Evolutionary conservation across 495 filamentous ascomycete species (phyloP), one percentile per base, ranked within the genome.

Genomic region (Penicillium manginii): DNA sequence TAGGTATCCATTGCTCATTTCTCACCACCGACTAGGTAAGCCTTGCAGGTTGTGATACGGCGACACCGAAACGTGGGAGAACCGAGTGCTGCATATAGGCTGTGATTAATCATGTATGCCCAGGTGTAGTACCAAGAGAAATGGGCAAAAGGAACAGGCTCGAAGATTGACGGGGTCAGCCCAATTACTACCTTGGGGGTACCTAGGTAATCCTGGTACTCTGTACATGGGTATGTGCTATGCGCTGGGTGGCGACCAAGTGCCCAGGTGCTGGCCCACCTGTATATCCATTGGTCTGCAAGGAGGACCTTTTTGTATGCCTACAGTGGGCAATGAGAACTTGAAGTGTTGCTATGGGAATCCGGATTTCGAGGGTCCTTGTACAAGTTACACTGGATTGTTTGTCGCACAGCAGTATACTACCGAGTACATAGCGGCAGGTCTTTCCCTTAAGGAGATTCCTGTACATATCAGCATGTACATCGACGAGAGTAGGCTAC

Each of bases 341-440:
- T n/a, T n/a, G n/a, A n/a, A n/a, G n/a, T 70, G 71, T 42, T 72
- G 66, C 22, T 71, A 73, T 61, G 60, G 56, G 4, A 71, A 68
- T 53, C 47, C 33, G 4, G 70, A 68, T 59, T 49, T 63, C 2
- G 50, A 65, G n/a, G 70, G 65, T 26, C 21, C 9, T 29, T 4
- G 26, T 7, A 29, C 26, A 29, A 8, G 26, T 29, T 29, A 29
- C 26, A 29, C 26, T 8, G 26, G 26, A 8, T 29, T 29, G 26
- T 29, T 29, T 29, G 1, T 29, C 26, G 26, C 26, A 29, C 26
- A 29, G 26, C 26, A 4, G 26, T 8, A 29, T 29, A 29, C 26
- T 8, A 29, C 6, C 6, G 9, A 29, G 26, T 29, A 29, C 26
- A 29, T 0, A 29, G 26, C 26, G 9, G 26, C 26, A 29, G 9